Conservation (phyloP, 2,329 filamentous ascomycete species). For the Paraphoma chrysanthemicola region DNA sequence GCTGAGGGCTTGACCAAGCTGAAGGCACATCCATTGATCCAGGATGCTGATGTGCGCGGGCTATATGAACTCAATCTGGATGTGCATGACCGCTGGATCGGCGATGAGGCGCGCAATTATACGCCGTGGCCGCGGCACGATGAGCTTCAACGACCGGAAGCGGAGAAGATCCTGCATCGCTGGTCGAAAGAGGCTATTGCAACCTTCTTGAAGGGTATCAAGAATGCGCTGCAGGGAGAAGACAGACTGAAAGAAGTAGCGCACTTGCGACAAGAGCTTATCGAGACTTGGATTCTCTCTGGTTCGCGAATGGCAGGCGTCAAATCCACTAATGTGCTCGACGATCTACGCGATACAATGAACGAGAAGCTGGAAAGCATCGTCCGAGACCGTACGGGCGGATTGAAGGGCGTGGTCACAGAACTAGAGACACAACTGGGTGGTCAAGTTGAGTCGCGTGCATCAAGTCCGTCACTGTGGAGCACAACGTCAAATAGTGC, state of each 20-base stretch:
- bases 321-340: conserved; percentile 71
- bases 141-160: conserved; percentile 59
- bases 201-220: conserved; percentile 63
- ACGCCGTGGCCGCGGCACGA: conserved; percentile 87
- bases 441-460: conserved; percentile 58
- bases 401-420: conserved; percentile 69
- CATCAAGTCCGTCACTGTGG: conserved; percentile 70
- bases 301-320: conserved; percentile 70
- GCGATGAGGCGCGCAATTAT: conserved; percentile 82
- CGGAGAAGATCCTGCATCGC: conserved; percentile 47
- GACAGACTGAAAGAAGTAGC: conserved; percentile 73
- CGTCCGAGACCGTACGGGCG: conserved; percentile 68
- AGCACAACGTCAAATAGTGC: conserved; percentile 67
- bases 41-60: conserved; percentile 70
- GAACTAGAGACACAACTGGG: conserved; percentile 69
- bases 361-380: conserved; percentile 72
- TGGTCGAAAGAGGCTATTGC: conserved; percentile 51
- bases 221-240: conserved; percentile 65
- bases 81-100: conserved; percentile 78
- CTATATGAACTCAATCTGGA: conserved; percentile 79
- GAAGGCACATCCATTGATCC: conserved; percentile 74
- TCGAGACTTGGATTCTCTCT: conserved; percentile 78
- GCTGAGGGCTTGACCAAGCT: conserved; percentile 72
- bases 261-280: conserved; percentile 70
- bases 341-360: conserved; percentile 71